Percentiles rank a stretch among this genome's conserved stretches.
These are phyloP conservation scores for Polyplosphaeria fusca DNA, from an alignment of 495 filamentous ascomycete species.

Conservation along the genomic window DNA sequence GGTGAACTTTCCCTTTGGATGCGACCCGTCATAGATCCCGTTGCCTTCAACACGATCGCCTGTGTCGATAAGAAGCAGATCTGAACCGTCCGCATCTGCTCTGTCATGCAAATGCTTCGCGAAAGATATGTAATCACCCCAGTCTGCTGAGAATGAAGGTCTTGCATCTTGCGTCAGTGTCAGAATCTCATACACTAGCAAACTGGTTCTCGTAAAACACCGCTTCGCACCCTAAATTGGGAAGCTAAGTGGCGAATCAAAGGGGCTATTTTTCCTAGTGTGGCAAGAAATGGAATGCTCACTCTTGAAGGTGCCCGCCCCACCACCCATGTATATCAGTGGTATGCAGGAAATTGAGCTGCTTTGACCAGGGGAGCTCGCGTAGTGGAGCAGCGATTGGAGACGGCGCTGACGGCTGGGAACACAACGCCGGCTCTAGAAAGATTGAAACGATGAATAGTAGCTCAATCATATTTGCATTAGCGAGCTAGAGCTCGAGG, in stretches of 20 bases:
- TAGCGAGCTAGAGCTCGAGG: too few relatives aligned
- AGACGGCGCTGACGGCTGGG: slow-evolving; percentile 74
- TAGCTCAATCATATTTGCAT: neutral
- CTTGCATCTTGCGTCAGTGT: neutral
- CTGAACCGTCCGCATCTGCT: slow-evolving; percentile 72
- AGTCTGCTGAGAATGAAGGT: slow-evolving; percentile 76
- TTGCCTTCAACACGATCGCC: slow-evolving; percentile 95
- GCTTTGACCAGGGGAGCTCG: slow-evolving; percentile 80
- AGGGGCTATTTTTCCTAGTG: too few relatives aligned
- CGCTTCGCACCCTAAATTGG: too few relatives aligned
- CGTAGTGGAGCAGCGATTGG: slow-evolving; percentile 81
- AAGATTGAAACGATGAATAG: slow-evolving; percentile 43
- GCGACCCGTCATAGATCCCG: slow-evolving; percentile 88
- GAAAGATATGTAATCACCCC: slow-evolving; percentile 97
- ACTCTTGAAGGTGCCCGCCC: slow-evolving; percentile 89
- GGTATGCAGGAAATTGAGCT: slow-evolving; percentile 91
- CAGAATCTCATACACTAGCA: slow-evolving; percentile 32
- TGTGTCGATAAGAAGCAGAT: slow-evolving; percentile 87
- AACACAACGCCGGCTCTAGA: slow-evolving; percentile 18
- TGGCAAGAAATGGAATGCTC: slow-evolving; percentile 31
- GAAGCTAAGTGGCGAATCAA: too few relatives aligned
- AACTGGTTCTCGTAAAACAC: too few relatives aligned
- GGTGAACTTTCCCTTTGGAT: slow-evolving; percentile 82
- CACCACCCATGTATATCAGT: slow-evolving; percentile 97
- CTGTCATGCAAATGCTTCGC: slow-evolving; percentile 72